phyloP scores from a whole-genome alignment of 352 stramenopile genomes.

The Phytophthora citrophthora region DNA sequence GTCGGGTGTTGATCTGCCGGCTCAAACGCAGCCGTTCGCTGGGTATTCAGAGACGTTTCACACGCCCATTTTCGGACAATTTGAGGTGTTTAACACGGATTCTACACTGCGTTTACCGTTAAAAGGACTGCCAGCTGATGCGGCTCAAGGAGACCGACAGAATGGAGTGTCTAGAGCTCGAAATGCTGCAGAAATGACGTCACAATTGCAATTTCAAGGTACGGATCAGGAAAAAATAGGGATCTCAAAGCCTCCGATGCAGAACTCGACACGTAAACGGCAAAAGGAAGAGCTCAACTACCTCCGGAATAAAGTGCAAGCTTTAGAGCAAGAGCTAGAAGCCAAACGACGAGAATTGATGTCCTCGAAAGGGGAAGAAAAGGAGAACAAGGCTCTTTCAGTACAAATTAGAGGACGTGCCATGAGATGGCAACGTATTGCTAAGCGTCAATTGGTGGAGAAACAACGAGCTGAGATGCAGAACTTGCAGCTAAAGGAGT shows the following conservation, averaged over 20 bases:
- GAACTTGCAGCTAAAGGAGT: conserved; percentile 38
- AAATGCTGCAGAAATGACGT: conserved; percentile 10
- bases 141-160: not conserved
- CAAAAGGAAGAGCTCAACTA: conserved; percentile 66
- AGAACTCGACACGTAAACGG: conserved; percentile 59
- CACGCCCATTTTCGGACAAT: conserved; percentile 7
- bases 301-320: conserved; percentile 48
- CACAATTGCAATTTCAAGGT: not conserved
- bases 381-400: conserved; percentile 9
- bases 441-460: conserved; percentile 39
- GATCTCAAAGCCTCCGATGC: conserved; percentile 31
- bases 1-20: not conserved
- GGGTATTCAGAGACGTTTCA: conserved; percentile 1
- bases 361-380: conserved; percentile 2
- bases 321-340: conserved; percentile 48
- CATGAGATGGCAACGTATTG: conserved; percentile 45
- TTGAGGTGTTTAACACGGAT: not conserved
- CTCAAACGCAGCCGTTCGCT: not conserved
- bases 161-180: not conserved
- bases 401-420: conserved; percentile 6
- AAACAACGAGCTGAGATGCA: conserved; percentile 42
- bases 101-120: not conserved
- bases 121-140: not conserved
- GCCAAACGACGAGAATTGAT: conserved; percentile 16
- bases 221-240: conserved; percentile 3